These are phyloP conservation scores for Boletus reticulatus DNA, from an alignment of 768 basidiomycete genomes.

Conservation along the genomic window DNA sequence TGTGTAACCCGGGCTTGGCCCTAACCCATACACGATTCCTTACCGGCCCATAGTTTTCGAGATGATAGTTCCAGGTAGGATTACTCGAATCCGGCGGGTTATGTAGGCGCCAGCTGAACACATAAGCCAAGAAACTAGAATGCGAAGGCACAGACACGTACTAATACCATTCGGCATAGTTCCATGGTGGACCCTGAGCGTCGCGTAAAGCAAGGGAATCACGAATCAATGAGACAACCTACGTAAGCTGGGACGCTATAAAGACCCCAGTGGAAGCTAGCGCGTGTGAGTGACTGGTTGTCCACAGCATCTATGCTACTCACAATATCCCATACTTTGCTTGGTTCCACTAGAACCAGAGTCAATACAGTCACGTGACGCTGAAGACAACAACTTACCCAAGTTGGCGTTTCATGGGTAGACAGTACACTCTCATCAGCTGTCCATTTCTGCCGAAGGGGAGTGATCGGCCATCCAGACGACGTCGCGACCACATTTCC, in stretches of 20 bases:
- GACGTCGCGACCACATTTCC: slow-evolving; percentile 38
- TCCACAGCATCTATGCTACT: slow-evolving; percentile 13
- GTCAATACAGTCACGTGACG: neutral
- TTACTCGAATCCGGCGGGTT: slow-evolving; percentile 35
- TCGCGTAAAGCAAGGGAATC: neutral
- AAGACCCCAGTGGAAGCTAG: slow-evolving; percentile 49
- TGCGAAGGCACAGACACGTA: slow-evolving; percentile 24
- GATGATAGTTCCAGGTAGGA: slow-evolving; percentile 48
- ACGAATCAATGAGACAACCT: neutral
- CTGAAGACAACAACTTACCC: slow-evolving; percentile 36
- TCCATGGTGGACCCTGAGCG: slow-evolving; percentile 35
- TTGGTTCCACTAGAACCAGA: slow-evolving; percentile 40
- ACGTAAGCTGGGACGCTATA: slow-evolving; percentile 48
- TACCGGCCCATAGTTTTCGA: slow-evolving; percentile 44
- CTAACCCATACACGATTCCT: slow-evolving; percentile 12
- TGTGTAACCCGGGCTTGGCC: neutral
- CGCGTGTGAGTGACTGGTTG: neutral
- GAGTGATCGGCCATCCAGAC: slow-evolving; percentile 36
- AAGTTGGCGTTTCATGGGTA: slow-evolving; percentile 51
- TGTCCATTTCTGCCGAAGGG: slow-evolving; percentile 42
- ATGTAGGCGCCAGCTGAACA: slow-evolving; percentile 39
- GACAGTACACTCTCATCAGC: slow-evolving; percentile 35
- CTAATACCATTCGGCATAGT: slow-evolving; percentile 59
- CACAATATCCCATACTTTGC: slow-evolving; percentile 60
- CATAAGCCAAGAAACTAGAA: neutral